Percentiles rank a stretch among this genome's conserved stretches.
Conservation (phyloP, 176 grass and related monocot species). For the Guadua angustifolia region DNA sequence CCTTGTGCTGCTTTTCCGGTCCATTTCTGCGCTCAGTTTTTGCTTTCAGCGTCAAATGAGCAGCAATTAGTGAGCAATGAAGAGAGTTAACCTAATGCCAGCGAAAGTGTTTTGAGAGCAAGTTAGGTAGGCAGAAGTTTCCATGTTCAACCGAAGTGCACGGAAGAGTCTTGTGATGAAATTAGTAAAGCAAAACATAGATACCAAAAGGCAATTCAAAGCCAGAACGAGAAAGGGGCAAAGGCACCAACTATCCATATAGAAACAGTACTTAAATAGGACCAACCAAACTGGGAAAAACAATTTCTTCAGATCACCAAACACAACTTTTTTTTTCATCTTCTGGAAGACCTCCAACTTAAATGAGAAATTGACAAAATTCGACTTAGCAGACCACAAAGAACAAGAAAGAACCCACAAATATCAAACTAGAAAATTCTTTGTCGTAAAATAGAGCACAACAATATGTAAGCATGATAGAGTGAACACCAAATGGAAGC, state of each 20-base stretch:
- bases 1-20: constrained; percentile 36
- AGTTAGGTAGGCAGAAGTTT: constrained; percentile 33
- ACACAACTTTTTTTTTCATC: not conserved
- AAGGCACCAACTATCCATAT: constrained; percentile 21
- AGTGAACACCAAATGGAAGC: not conserved
- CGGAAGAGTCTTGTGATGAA: not conserved
- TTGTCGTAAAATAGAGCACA: not conserved
- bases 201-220: not conserved
- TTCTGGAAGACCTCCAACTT: not conserved
- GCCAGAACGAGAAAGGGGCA: not conserved
- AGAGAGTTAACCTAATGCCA: not conserved
- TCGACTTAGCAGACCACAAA: not conserved
- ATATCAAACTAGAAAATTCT: not conserved
- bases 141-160: not conserved
- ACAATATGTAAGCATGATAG: not conserved
- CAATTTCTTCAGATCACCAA: not conserved
- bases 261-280: constrained; percentile 30
- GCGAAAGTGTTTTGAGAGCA: constrained; percentile 24
- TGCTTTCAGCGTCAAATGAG: constrained; percentile 28
- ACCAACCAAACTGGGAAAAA: constrained; percentile 44
- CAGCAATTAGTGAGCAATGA: not conserved
- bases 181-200: not conserved
- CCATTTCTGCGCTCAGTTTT: constrained; percentile 33
- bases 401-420: not conserved
- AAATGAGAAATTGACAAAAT: not conserved